These are phyloP conservation scores for Emericellopsis cladophorae DNA, from an alignment of 2,329 filamentous ascomycete species.

Conservation along the genomic window DNA sequence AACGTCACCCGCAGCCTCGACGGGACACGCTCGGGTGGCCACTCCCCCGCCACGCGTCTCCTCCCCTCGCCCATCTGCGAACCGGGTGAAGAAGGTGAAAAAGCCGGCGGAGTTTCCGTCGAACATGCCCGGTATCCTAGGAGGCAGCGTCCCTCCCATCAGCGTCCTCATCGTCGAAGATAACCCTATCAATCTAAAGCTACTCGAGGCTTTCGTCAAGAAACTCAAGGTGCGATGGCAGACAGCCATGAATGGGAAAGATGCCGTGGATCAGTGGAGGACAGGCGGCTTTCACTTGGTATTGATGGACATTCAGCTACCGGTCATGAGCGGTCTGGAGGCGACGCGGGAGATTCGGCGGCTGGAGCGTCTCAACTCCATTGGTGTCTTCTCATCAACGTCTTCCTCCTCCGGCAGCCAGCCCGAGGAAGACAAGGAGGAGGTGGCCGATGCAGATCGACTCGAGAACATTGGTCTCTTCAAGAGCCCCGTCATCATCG, in stretches of 20 bases:
- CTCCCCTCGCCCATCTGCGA: slow-evolving; percentile 31
- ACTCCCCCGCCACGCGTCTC: slow-evolving; percentile 36
- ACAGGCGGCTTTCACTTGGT: slow-evolving; percentile 89
- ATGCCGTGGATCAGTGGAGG: slow-evolving; percentile 89
- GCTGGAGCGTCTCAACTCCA: slow-evolving; percentile 79
- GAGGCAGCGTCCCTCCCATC: slow-evolving; percentile 81
- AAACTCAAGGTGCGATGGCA: slow-evolving; percentile 91
- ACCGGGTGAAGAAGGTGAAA: slow-evolving; percentile 37
- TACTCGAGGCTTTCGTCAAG: slow-evolving; percentile 93
- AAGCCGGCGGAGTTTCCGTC: slow-evolving; percentile 30
- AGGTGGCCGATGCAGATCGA: slow-evolving; percentile 52
- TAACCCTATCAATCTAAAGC: slow-evolving; percentile 92
- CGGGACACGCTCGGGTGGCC: slow-evolving; percentile 28
- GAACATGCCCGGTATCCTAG: slow-evolving; percentile 54
- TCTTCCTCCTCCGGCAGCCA: slow-evolving; percentile 38
- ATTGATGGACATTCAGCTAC: slow-evolving; percentile 96
- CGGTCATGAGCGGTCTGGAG: slow-evolving; percentile 90
- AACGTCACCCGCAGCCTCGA: slow-evolving; percentile 39
- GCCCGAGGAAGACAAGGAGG: slow-evolving; percentile 18
- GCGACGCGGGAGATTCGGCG: slow-evolving; percentile 90
- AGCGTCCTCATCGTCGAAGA: slow-evolving; percentile 97
- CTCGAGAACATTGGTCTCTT: slow-evolving; percentile 60
- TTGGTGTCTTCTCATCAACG: slow-evolving; percentile 76
- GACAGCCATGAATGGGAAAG: slow-evolving; percentile 89
- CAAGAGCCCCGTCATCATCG: slow-evolving; percentile 95